Evolutionary conservation across 2,329 filamentous ascomycete species (phyloP).

Genomic region (Paraphoma chrysanthemicola): DNA sequence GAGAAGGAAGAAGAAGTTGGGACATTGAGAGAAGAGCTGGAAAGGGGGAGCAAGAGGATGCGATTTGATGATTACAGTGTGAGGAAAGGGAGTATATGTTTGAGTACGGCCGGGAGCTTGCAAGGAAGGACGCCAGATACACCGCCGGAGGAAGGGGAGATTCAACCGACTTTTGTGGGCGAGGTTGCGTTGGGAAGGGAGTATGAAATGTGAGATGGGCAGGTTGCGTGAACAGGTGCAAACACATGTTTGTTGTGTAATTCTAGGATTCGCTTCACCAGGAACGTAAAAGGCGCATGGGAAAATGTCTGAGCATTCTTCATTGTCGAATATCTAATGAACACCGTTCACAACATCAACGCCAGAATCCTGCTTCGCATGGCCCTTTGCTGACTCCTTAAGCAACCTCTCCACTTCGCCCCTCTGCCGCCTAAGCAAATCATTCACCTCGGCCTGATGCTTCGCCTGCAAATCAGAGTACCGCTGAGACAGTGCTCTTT

Average conservation of each 20-base stretch:
- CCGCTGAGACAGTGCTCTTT: slow-evolving; percentile 5
- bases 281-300: background rate
- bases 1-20: slow-evolving; percentile 31
- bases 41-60: slow-evolving; percentile 28
- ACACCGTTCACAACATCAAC: background rate
- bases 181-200: slow-evolving; percentile 23
- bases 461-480: slow-evolving; percentile 20
- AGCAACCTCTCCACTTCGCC: slow-evolving; percentile 15
- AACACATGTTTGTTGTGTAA: background rate
- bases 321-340: background rate
- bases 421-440: slow-evolving; percentile 13
- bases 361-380: background rate
- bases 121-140: slow-evolving; percentile 22
- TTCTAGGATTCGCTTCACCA: background rate
- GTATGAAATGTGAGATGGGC: background rate
- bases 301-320: background rate
- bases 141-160: slow-evolving; percentile 31
- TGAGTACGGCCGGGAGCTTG: slow-evolving; percentile 17
- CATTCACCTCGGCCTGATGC: slow-evolving; percentile 18
- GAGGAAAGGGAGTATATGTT: slow-evolving; percentile 13
- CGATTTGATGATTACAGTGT: slow-evolving; percentile 16
- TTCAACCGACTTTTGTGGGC: slow-evolving; percentile 28
- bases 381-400: background rate
- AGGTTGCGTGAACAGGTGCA: background rate
- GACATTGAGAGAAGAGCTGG: slow-evolving; percentile 23